Percentiles rank a stretch among this genome's conserved stretches.
Evolutionary conservation across 2,329 filamentous ascomycete species (phyloP).

Genomic region (Exophiala sideris): DNA sequence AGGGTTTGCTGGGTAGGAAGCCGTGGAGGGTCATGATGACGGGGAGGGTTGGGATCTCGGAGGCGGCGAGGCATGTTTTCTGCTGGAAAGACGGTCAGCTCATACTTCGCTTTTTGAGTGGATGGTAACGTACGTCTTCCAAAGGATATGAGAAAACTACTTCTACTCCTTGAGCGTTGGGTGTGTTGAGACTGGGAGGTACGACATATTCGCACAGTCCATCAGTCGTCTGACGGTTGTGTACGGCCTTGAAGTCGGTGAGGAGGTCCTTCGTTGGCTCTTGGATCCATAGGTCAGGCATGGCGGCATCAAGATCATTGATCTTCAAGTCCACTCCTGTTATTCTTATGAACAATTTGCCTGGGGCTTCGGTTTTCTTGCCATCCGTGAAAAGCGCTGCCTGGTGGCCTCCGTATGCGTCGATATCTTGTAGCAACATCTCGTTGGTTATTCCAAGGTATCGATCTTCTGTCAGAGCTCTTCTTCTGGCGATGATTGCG

Average conservation of each 20-base stretch:
- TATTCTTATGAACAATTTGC: slow-evolving; percentile 34
- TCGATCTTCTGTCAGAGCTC: slow-evolving; percentile 50
- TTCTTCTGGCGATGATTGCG: slow-evolving; percentile 45
- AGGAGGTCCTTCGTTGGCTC: slow-evolving; percentile 23
- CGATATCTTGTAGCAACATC: slow-evolving; percentile 55
- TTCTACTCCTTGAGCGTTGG: slow-evolving; percentile 22
- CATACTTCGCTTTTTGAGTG: background rate
- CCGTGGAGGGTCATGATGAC: slow-evolving; percentile 41
- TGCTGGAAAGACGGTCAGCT: slow-evolving; percentile 8
- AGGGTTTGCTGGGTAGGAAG: slow-evolving; percentile 39
- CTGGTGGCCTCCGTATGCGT: slow-evolving; percentile 56
- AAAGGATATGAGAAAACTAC: slow-evolving; percentile 27
- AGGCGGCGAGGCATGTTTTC: slow-evolving; percentile 17
- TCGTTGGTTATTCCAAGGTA: slow-evolving; percentile 41
- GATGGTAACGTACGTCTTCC: slow-evolving; percentile 16
- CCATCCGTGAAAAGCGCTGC: slow-evolving; percentile 50
- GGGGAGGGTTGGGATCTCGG: slow-evolving; percentile 28
- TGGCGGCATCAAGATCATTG: slow-evolving; percentile 19
- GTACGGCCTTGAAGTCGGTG: slow-evolving; percentile 25
- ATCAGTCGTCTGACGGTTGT: slow-evolving; percentile 17
- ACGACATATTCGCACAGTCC: slow-evolving; percentile 27
- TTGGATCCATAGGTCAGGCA: slow-evolving; percentile 29
- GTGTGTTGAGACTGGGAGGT: slow-evolving; percentile 20
- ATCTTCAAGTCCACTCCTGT: slow-evolving; percentile 24
- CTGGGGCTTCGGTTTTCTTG: slow-evolving; percentile 25